These are phyloP conservation scores for Fusarium vanettenii DNA, from an alignment of 2,329 filamentous ascomycete genomes.

Conservation along the genomic window DNA sequence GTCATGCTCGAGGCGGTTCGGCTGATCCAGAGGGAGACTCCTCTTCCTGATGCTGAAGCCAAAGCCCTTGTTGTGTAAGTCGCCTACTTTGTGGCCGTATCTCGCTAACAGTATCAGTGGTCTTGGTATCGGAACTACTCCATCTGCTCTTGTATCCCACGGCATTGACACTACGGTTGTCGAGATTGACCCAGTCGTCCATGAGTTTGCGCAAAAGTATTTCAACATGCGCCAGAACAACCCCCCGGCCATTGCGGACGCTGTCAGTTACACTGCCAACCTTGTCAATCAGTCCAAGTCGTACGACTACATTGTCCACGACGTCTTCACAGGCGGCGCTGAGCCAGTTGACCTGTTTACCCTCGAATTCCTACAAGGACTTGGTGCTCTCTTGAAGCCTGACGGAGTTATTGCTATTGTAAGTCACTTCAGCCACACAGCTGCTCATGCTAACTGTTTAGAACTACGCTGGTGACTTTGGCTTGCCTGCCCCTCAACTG, in stretches of 20 bases:
- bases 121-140: constrained; percentile 91
- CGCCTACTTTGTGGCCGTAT: not conserved
- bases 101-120: constrained; percentile 64
- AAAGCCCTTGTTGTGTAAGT: constrained; percentile 87
- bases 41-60: constrained; percentile 71
- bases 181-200: constrained; percentile 91
- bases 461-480: constrained; percentile 95
- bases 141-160: constrained; percentile 85
- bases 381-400: constrained; percentile 77
- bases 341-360: constrained; percentile 93
- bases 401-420: constrained; percentile 90
- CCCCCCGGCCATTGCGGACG: constrained; percentile 84
- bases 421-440: constrained; percentile 49
- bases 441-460: constrained; percentile 49
- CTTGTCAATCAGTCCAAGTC: constrained; percentile 57
- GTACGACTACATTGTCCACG: constrained; percentile 95
- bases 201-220: constrained; percentile 84
- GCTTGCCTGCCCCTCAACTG: constrained; percentile 78
- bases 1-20: constrained; percentile 93
- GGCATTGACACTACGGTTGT: constrained; percentile 94
- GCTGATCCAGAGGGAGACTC: constrained; percentile 72
- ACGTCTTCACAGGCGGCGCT: constrained; percentile 96
- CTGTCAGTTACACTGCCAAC: constrained; percentile 73
- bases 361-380: constrained; percentile 79
- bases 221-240: constrained; percentile 84